A percentile compares a stretch with the other conserved stretches of the same genome.
phyloP scores from a whole-genome alignment of 805 yeast species.

The Zygoascus bituminiphila region DNA sequence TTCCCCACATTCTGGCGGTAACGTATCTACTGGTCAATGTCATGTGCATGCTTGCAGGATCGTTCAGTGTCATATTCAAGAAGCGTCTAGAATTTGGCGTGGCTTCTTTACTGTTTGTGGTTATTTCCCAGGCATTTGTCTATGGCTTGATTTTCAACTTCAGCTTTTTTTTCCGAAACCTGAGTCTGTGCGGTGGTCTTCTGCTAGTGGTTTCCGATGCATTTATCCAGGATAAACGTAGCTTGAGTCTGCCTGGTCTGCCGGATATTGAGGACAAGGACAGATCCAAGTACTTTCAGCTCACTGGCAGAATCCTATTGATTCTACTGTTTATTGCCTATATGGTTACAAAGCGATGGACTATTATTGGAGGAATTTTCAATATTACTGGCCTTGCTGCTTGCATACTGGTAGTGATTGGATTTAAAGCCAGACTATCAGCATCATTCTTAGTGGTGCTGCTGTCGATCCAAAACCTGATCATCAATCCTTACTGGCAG shows the following conservation, averaged over 20 bases:
- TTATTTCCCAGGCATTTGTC: slow-evolving; percentile 73
- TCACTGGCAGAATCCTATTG: slow-evolving; percentile 82
- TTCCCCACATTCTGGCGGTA: slow-evolving; percentile 71
- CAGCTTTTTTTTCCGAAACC: slow-evolving; percentile 74
- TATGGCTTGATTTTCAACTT: slow-evolving; percentile 82
- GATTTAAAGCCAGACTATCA: slow-evolving; percentile 85
- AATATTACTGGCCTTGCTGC: slow-evolving; percentile 62
- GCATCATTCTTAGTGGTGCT: slow-evolving; percentile 61
- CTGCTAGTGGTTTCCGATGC: slow-evolving; percentile 81
- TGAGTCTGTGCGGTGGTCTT: slow-evolving; percentile 88
- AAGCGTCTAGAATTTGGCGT: slow-evolving; percentile 65
- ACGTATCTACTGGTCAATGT: slow-evolving; percentile 59
- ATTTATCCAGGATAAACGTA: slow-evolving; percentile 65
- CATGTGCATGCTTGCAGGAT: slow-evolving; percentile 60
- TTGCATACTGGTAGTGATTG: slow-evolving; percentile 75
- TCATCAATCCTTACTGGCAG: slow-evolving; percentile 85
- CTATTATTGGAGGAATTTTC: slow-evolving; percentile 51
- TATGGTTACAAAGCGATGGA: slow-evolving; percentile 62
- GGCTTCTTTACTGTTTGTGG: slow-evolving; percentile 57
- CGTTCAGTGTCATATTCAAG: slow-evolving; percentile 62
- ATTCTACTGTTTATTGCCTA: slow-evolving; percentile 81
- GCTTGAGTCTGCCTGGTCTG: slow-evolving; percentile 61
- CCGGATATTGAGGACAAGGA: slow-evolving; percentile 65
- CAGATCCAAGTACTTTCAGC: slow-evolving; percentile 66
- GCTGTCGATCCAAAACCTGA: slow-evolving; percentile 65